These are phyloP conservation scores for Ophidiomyces ophidiicola DNA, from an alignment of 2,329 filamentous ascomycete species.

Conservation along the genomic window DNA sequence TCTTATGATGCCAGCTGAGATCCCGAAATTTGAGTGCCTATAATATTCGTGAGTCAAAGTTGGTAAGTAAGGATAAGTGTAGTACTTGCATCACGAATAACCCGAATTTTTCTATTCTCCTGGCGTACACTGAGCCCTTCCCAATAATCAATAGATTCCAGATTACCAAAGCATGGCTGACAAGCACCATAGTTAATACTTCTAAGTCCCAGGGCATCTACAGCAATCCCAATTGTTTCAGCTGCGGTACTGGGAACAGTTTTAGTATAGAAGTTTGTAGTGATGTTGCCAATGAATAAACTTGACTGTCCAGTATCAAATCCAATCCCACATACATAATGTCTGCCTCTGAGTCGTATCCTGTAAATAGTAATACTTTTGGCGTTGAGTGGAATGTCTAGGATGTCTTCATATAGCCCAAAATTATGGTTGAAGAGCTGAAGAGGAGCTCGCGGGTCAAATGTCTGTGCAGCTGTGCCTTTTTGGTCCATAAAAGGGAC, in stretches of 20 bases:
- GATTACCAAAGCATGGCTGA: not conserved
- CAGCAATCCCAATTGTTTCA: conserved; percentile 6
- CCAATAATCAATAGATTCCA: conserved; percentile 1
- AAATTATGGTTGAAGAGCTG: conserved; percentile 1
- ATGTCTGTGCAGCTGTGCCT: conserved; percentile 1
- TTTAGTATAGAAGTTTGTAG: conserved; percentile 1
- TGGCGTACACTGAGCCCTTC: conserved; percentile 7
- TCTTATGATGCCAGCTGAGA: conserved; percentile 4
- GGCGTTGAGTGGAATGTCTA: conserved; percentile 3
- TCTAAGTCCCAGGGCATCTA: conserved; percentile 4
- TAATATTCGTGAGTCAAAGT: conserved; percentile 1
- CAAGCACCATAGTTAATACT: conserved; percentile 7
- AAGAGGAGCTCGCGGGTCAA: conserved; percentile 6
- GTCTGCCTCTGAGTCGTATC: conserved; percentile 7
- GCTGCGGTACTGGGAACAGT: conserved; percentile 3
- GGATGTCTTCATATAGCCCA: conserved; percentile 3
- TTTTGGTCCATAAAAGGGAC: conserved; percentile 3
- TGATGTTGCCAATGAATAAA: conserved; percentile 1
- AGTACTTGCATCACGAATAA: conserved; percentile 8
- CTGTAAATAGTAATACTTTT: conserved; percentile 5
- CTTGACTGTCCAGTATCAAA: conserved; percentile 6
- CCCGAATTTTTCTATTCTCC: conserved; percentile 5
- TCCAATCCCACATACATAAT: conserved; percentile 8
- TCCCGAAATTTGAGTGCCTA: conserved; percentile 7
- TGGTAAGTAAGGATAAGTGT: conserved; percentile 1